Evolutionary conservation across 352 stramenopile species (phyloP).

Genomic region (Phytophthora pini): DNA sequence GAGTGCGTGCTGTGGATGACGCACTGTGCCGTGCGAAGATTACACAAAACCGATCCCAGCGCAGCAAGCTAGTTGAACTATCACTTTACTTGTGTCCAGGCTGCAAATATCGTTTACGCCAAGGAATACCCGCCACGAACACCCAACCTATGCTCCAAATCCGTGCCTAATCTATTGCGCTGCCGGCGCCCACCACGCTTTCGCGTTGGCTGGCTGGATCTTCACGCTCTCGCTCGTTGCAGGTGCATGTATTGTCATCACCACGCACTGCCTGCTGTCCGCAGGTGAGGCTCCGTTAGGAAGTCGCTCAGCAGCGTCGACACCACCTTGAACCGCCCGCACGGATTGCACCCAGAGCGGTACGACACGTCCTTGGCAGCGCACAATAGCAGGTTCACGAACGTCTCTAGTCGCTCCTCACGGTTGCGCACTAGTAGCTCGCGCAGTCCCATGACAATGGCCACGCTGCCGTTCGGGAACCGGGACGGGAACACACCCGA

Average conservation of each 20-base stretch:
- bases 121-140: too few relatives aligned
- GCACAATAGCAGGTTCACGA: conserved; percentile 54
- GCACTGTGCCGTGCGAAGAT: too few relatives aligned
- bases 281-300: conserved; percentile 40
- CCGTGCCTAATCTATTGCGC: conserved; percentile 14
- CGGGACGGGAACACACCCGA: conserved; percentile 53
- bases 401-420: conserved; percentile 43
- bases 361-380: conserved; percentile 63
- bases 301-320: conserved; percentile 65
- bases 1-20: too few relatives aligned
- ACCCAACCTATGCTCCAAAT: conserved; percentile 17
- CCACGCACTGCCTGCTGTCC: conserved; percentile 9
- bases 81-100: too few relatives aligned
- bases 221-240: neutral
- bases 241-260: neutral
- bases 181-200: conserved; percentile 3
- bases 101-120: too few relatives aligned
- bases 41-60: too few relatives aligned
- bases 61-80: too few relatives aligned
- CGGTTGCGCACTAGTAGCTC: conserved; percentile 32
- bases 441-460: conserved; percentile 24
- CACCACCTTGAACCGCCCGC: conserved; percentile 53
- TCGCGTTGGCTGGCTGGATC: conserved; percentile 8
- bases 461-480: conserved; percentile 33
- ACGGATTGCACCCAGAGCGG: conserved; percentile 44